Evolutionary conservation across 139 green algal species (phyloP).

Genomic region (Volvox reticuliferus): DNA sequence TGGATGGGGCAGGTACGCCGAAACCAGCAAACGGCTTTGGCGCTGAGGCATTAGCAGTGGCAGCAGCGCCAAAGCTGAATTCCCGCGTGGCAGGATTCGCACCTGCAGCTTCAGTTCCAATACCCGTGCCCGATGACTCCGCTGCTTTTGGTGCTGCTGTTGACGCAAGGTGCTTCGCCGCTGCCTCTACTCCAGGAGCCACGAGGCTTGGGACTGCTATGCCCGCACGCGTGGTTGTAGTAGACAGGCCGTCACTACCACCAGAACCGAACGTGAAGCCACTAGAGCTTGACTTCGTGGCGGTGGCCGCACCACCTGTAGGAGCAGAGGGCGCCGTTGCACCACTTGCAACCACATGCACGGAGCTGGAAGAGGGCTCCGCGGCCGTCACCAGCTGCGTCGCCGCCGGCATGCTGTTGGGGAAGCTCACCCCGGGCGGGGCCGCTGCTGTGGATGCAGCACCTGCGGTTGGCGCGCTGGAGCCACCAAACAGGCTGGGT

Average conservation of each 20-base stretch:
- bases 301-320: neutral
- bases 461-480: neutral
- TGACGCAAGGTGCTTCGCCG: neutral
- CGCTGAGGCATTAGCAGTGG: neutral
- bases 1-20: neutral
- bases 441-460: neutral
- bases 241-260: neutral
- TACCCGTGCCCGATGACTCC: neutral
- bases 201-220: neutral
- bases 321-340: neutral
- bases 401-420: no score
- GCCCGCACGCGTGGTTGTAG: neutral
- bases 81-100: neutral
- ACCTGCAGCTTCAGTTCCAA: neutral
- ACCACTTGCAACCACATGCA: no score
- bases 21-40: conserved; percentile 1
- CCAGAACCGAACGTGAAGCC: conserved; percentile 2
- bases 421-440: neutral
- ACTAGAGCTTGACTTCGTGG: neutral
- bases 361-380: neutral
- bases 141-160: neutral
- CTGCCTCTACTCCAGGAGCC: neutral
- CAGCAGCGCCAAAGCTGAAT: conserved; percentile 23
- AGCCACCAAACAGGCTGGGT: neutral
- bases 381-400: neutral